A percentile compares a stretch with the other conserved stretches of the same genome.
Conservation (phyloP, 176 grass and related monocot species). For the Carex littledalei region DNA sequence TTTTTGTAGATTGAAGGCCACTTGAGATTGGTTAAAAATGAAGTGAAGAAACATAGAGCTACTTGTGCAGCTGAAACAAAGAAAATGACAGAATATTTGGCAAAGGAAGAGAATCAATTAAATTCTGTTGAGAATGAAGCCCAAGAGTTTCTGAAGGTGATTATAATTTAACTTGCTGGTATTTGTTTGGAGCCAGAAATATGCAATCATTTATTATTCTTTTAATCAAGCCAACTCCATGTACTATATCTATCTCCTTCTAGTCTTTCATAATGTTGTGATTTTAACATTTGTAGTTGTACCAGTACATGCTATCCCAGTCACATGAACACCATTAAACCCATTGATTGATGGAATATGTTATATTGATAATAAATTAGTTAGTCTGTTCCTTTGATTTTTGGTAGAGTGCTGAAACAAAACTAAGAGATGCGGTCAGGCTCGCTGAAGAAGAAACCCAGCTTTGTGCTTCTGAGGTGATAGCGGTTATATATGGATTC, state of each 20-base stretch:
- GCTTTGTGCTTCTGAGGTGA: slow-evolving; percentile 32
- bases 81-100: slow-evolving; percentile 37
- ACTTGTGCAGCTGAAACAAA: slow-evolving; percentile 40
- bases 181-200: not conserved
- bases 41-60: slow-evolving; percentile 37
- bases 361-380: not conserved
- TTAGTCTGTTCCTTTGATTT: not conserved
- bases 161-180: not conserved
- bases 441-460: slow-evolving; percentile 43
- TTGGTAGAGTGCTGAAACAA: slow-evolving; percentile 47
- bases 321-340: not conserved
- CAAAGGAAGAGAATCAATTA: slow-evolving; percentile 36
- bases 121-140: slow-evolving; percentile 45
- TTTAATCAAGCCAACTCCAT: not conserved
- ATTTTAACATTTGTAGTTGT: not conserved
- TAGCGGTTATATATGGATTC: slow-evolving; percentile 35
- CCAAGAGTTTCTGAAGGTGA: slow-evolving; percentile 53
- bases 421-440: slow-evolving; percentile 18
- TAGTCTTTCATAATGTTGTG: not conserved
- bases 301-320: not conserved
- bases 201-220: not conserved
- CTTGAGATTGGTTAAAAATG: slow-evolving; percentile 35
- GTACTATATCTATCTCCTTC: not conserved
- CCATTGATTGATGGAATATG: not conserved
- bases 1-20: slow-evolving; percentile 34